phyloP scores from a whole-genome alignment of 163 green algal species.

The Coccomyxa subellipsoidea region DNA sequence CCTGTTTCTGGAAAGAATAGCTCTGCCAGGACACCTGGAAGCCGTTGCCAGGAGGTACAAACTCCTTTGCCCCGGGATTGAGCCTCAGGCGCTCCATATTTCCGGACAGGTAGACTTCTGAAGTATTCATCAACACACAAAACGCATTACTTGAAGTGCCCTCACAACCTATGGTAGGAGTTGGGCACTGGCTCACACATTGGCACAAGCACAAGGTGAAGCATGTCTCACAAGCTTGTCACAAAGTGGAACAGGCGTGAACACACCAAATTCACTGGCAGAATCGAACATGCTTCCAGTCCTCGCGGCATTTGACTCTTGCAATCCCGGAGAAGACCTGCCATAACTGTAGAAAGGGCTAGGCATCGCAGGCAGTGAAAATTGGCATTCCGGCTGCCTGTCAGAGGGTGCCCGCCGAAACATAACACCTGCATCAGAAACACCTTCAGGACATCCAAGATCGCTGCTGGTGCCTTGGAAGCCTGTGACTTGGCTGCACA shows the following conservation, averaged over 20 bases:
- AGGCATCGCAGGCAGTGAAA: no score
- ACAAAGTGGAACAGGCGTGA: no score
- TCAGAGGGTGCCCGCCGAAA: not conserved
- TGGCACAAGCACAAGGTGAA: no score
- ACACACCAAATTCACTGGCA: not conserved
- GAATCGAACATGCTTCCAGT: no score
- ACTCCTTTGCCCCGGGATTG: not conserved
- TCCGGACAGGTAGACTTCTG: not conserved
- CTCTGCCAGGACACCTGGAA: not conserved
- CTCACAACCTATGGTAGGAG: no score
- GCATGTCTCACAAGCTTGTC: no score
- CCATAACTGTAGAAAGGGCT: no score
- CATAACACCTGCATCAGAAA: not conserved
- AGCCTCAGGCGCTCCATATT: constrained; percentile 6
- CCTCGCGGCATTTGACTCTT: no score
- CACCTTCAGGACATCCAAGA: not conserved
- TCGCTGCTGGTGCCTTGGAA: not conserved
- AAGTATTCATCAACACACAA: not conserved
- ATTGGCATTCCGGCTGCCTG: not conserved
- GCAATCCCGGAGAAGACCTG: no score
- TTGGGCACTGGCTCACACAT: no score
- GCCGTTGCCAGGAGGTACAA: not conserved
- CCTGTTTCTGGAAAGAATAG: not conserved
- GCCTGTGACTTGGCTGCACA: not conserved
- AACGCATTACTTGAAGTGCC: no score